A percentile compares a stretch with the other conserved stretches of the same genome.
phyloP scores from a whole-genome alignment of 192 early-diverging fungal species.

The Coemansia sp. region DNA sequence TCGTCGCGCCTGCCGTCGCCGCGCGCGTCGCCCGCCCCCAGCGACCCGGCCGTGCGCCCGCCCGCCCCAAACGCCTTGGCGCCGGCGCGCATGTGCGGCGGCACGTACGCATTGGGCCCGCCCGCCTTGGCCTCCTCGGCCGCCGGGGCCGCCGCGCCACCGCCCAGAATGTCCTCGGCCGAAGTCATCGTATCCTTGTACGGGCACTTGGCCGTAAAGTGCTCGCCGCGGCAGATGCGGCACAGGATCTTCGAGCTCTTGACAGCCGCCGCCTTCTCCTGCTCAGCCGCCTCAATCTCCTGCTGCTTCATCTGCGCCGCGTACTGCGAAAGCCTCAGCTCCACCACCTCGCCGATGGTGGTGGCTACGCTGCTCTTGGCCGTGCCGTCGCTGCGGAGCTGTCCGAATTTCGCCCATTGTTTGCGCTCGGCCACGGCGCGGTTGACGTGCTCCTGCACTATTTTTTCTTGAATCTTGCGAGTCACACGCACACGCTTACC shows the following conservation, averaged over 20 bases:
- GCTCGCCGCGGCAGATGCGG: constrained; percentile 95
- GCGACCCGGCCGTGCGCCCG: constrained; percentile 15
- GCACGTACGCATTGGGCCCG: constrained; percentile 74
- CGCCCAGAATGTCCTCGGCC: constrained; percentile 63
- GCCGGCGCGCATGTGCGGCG: constrained; percentile 77
- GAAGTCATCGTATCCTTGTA: constrained; percentile 94
- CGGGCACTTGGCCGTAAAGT: constrained; percentile 96
- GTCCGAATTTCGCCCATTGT: constrained; percentile 83
- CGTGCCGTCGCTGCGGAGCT: constrained; percentile 62
- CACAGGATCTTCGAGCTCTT: constrained; percentile 85
- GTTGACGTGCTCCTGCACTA: constrained; percentile 80
- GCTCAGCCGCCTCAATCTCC: constrained; percentile 58
- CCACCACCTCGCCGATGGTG: constrained; percentile 81
- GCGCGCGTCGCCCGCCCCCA: constrained; percentile 29
- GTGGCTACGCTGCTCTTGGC: constrained; percentile 91
- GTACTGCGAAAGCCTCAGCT: constrained; percentile 75
- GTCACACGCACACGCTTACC: constrained; percentile 92
- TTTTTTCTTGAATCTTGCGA: constrained; percentile 74
- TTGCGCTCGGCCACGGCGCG: constrained; percentile 87
- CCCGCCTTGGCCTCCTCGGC: constrained; percentile 44
- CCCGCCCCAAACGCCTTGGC: constrained; percentile 32
- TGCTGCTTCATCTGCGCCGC: constrained; percentile 58
- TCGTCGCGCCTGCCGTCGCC: constrained; percentile 62
- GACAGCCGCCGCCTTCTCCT: constrained; percentile 56
- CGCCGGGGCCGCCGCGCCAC: constrained; percentile 2